phyloP scores from a whole-genome alignment of 495 filamentous ascomycete genomes.

The Aspergillus nidulans region DNA sequence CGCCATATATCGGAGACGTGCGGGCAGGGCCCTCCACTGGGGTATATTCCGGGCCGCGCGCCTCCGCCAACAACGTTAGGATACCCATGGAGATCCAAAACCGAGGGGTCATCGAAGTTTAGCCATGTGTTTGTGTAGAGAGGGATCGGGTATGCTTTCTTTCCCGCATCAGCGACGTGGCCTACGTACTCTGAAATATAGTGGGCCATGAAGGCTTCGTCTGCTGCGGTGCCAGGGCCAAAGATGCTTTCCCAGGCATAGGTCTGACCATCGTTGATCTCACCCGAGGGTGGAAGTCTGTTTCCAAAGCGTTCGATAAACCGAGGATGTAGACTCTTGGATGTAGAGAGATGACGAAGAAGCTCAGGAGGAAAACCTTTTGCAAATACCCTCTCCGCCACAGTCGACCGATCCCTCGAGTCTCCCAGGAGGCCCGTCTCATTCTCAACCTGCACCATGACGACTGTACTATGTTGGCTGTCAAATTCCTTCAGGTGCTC shows the following conservation, averaged over 20 bases:
- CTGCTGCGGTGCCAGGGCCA: slow-evolving; percentile 33
- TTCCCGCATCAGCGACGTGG: slow-evolving; percentile 38
- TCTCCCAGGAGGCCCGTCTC: slow-evolving; percentile 44
- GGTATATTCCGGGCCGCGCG: slow-evolving; percentile 40
- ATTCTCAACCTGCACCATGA: slow-evolving; percentile 53
- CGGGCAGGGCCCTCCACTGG: slow-evolving; percentile 37
- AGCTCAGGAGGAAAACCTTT: slow-evolving; percentile 32
- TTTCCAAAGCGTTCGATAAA: neutral
- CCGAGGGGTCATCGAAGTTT: slow-evolving; percentile 27
- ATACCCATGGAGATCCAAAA: slow-evolving; percentile 21
- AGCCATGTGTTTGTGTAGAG: slow-evolving; percentile 48
- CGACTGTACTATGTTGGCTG: slow-evolving; percentile 34
- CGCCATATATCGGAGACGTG: slow-evolving; percentile 46
- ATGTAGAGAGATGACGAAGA: slow-evolving; percentile 20
- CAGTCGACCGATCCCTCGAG: slow-evolving; percentile 36
- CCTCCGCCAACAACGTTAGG: slow-evolving; percentile 42
- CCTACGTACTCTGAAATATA: slow-evolving; percentile 40
- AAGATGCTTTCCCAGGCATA: slow-evolving; percentile 37
- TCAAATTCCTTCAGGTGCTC: slow-evolving; percentile 38
- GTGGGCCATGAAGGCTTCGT: slow-evolving; percentile 51
- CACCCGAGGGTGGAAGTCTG: neutral
- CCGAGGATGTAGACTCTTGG: neutral
- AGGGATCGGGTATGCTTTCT: slow-evolving; percentile 37
- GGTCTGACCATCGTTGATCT: neutral
- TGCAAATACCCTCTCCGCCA: slow-evolving; percentile 31